These are phyloP conservation scores for Catunica adiposa DNA, from an alignment of 2,329 filamentous ascomycete genomes.

Conservation along the genomic window DNA sequence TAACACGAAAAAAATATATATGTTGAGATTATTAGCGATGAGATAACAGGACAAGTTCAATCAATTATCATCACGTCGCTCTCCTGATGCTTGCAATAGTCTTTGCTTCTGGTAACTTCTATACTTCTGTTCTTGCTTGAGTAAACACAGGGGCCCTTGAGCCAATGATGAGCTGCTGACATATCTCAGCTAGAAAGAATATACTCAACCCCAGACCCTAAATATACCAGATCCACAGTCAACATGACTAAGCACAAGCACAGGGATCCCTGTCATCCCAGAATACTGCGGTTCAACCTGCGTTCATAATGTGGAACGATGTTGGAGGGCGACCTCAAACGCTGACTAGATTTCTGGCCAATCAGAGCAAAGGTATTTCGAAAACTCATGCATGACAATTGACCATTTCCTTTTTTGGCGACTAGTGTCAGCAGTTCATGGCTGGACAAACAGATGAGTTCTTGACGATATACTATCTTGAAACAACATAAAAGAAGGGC, in stretches of 20 bases:
- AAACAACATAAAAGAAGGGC: constrained; percentile 10
- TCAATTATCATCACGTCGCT: too few relatives aligned
- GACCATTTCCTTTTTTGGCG: constrained; percentile 7
- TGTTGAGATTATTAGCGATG: too few relatives aligned
- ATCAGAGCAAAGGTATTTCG: constrained; percentile 14
- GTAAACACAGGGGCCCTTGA: too few relatives aligned
- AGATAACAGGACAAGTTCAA: too few relatives aligned
- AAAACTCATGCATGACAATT: constrained; percentile 11
- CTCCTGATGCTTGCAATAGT: too few relatives aligned
- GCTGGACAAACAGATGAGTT: constrained; percentile 3
- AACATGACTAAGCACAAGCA: neutral
- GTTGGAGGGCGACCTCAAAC: neutral
- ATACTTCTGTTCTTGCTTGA: too few relatives aligned
- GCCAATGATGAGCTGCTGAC: too few relatives aligned
- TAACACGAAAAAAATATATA: too few relatives aligned
- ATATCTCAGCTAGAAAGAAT: too few relatives aligned
- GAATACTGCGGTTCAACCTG: neutral
- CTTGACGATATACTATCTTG: neutral
- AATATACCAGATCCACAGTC: too few relatives aligned
- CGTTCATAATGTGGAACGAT: constrained; percentile 6
- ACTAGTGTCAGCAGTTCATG: constrained; percentile 4
- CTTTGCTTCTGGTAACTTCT: too few relatives aligned
- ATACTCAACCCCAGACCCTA: too few relatives aligned
- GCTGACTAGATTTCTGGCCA: constrained; percentile 4
- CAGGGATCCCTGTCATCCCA: neutral